Conservation (phyloP, 139 green algal genomes). For the Coelastrella sp. region DNA sequence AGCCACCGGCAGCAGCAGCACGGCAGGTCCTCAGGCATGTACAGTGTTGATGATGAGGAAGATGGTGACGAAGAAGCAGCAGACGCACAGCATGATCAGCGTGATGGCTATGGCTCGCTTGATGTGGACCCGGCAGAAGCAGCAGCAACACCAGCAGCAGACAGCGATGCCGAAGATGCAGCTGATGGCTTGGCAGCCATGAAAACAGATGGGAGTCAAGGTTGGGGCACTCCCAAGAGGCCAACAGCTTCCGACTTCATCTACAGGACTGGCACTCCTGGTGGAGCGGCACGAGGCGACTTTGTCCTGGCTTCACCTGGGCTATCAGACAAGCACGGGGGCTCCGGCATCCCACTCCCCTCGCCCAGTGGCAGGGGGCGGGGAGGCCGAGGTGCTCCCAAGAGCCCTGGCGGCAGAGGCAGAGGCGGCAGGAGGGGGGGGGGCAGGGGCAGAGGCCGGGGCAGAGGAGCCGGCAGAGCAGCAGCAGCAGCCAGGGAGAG, state of each 20-base stretch:
- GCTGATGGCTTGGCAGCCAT: slow-evolving; percentile 8
- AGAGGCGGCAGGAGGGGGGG: slow-evolving; percentile 6
- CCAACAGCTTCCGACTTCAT: not conserved
- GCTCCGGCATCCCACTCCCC: not conserved
- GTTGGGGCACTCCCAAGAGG: slow-evolving; percentile 26
- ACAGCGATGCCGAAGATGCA: slow-evolving; percentile 7
- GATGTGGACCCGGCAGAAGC: not conserved
- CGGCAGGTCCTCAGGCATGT: not conserved
- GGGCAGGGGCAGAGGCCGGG: not conserved
- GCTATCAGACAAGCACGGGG: not conserved
- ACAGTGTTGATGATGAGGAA: not conserved
- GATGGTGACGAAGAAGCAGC: not conserved
- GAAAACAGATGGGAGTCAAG: not conserved
- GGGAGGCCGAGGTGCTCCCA: not conserved
- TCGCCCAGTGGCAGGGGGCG: slow-evolving; percentile 11
- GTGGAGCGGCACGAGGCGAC: not conserved
- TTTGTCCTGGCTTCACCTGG: slow-evolving; percentile 38
- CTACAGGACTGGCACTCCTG: slow-evolving; percentile 35
- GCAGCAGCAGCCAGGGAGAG: not conserved
- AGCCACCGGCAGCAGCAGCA: slow-evolving; percentile 1
- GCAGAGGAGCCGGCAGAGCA: not conserved
- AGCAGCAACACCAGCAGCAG: not conserved
- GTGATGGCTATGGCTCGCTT: not conserved
- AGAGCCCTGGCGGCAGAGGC: not conserved
- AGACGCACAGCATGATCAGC: slow-evolving; percentile 6